phyloP scores from a whole-genome alignment of 176 grass and related monocot genomes.

The Avena atlantica region DNA sequence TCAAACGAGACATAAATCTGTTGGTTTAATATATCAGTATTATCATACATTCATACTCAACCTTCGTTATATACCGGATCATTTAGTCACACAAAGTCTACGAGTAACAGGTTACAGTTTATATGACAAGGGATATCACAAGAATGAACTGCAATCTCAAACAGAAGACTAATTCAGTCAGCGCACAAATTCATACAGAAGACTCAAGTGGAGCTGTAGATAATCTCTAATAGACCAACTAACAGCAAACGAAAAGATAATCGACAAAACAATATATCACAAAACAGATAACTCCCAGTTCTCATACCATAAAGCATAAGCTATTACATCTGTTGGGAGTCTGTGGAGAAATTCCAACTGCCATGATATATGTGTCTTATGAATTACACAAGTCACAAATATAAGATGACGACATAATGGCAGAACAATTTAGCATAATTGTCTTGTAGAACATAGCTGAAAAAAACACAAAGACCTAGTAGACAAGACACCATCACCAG shows the following conservation, averaged over 20 bases:
- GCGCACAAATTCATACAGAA: too few relatives aligned
- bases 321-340: neutral
- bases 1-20: too few relatives aligned
- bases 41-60: neutral
- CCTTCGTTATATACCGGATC: neutral
- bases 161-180: neutral
- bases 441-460: conserved; percentile 43
- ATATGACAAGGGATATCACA: neutral
- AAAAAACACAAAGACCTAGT: conserved; percentile 40
- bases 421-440: conserved; percentile 19
- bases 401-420: conserved; percentile 32
- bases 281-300: neutral
- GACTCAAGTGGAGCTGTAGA: too few relatives aligned
- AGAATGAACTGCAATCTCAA: neutral
- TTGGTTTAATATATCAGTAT: too few relatives aligned
- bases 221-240: too few relatives aligned
- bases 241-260: too few relatives aligned
- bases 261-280: too few relatives aligned
- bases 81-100: neutral
- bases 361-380: conserved; percentile 35
- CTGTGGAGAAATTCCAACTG: conserved; percentile 15
- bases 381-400: conserved; percentile 47
- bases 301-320: conserved; percentile 29
- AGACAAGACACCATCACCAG: conserved; percentile 68
- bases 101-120: neutral